Base-by-base conservation (phyloP, 345 rosid genomes). In the Camelina laxa region DNA sequence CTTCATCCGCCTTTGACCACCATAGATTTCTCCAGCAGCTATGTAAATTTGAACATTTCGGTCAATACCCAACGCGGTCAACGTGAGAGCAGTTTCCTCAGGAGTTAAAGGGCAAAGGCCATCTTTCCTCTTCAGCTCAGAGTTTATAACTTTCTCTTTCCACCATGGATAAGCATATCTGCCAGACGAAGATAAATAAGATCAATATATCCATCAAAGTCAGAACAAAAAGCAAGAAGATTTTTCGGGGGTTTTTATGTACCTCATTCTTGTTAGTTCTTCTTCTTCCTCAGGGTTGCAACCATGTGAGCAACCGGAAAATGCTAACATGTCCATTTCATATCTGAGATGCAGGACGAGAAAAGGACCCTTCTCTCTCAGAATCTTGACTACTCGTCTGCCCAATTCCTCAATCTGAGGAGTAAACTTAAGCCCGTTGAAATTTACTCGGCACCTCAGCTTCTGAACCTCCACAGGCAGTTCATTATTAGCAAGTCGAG, bases 261-360 rank as follows among this genome's bases (percentile, higher is more conserved):
- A 92, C 99, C 99, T 85, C 90, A 95, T 86, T 81, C 86, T 85
- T 55, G 91, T 89, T 66, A 95, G 83, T 68, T 91, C 91, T 42
- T 91, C 92, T n/a, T 81, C 89, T 77, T 95, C 99, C 53, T 85
- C 89, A 21, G 22, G 63, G 71, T 80, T 88, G 82, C 99, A 95
- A 65, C 97, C 97, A 75, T 83, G 96, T 44, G 97, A 87, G 81
- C 99, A 95, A 49, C 97, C 99, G 0, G 99, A 95, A 76, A 95
- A 95, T 2, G 99, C 92, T 75, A 95, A 65, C 99, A 95, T 95
- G 80, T 95, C 99, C 97, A 92, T 95, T 82, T 95, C 99, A 35
- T 91, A 95, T 69, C 99, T 85, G 14, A 95, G 96, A 84, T 95
- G 99, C 42, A 95, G 93, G 56, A 91, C 98, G 41, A 91, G 75